phyloP scores from a whole-genome alignment of 1,284 basidiomycete species.

The Earliella scabrosa region DNA sequence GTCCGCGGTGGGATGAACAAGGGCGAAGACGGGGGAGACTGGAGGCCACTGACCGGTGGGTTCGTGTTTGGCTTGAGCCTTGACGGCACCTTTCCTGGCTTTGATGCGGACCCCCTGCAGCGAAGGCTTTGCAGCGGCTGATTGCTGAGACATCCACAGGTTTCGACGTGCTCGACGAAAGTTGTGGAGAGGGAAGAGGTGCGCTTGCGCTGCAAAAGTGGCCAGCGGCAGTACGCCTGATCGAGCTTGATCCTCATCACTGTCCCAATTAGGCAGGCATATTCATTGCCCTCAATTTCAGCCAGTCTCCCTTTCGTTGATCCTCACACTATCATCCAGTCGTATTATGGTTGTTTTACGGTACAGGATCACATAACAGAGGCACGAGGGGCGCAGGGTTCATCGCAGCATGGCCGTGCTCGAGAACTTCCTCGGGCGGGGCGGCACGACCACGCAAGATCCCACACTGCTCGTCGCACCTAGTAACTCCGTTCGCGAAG shows the following conservation, averaged over 20 bases:
- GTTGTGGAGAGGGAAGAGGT: constrained; percentile 32
- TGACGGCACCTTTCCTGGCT: constrained; percentile 86
- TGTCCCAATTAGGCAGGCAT: constrained; percentile 14
- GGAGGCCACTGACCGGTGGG: constrained; percentile 55
- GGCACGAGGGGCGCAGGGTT: not conserved
- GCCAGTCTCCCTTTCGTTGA: not conserved
- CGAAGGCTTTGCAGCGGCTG: constrained; percentile 80
- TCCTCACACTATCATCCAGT: no score
- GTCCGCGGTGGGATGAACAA: not conserved
- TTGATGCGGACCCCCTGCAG: constrained; percentile 87
- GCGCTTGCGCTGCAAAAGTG: not conserved
- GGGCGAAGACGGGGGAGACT: constrained; percentile 13
- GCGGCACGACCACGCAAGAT: constrained; percentile 1
- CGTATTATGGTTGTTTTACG: no score
- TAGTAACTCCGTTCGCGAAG: not conserved
- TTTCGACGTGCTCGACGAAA: constrained; percentile 36
- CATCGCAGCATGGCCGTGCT: constrained; percentile 14
- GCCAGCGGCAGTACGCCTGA: constrained; percentile 6
- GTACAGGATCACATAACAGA: not conserved
- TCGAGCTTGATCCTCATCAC: constrained; percentile 20
- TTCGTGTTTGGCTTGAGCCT: constrained; percentile 90
- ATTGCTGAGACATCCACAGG: constrained; percentile 87
- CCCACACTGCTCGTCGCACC: not conserved
- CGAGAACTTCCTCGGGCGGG: constrained; percentile 12
- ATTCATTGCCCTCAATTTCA: constrained; percentile 1